Base-by-base conservation (phyloP, 805 yeast species). In the Candida arabinofermentans region DNA sequence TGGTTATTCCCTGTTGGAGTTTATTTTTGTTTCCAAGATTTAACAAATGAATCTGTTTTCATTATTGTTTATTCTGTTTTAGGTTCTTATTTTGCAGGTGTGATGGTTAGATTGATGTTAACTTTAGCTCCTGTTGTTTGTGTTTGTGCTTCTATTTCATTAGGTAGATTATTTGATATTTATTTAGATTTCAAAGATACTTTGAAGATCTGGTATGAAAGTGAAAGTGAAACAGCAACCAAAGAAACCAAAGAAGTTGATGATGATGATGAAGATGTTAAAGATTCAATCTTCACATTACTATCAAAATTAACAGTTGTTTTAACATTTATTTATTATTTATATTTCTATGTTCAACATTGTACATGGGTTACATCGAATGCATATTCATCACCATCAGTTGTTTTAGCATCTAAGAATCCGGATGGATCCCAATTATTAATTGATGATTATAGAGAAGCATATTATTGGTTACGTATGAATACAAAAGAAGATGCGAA, bases 1-100 rank as follows among this genome's bases (percentile, higher is more conserved):
- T 95, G 99, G 99, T 73, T 93, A 53, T 93, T 93, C 86, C 99
- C 99, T 40, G 97, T 90, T 5, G 99, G 99, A 49, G 84, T 95
- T 37, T 93, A 86, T 69, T 66, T 93, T 51, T 75, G 91, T 53
- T 86, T 93, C 77, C 86, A 86, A 64, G 96, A 93, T 46, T 72
- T 93, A 59, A 76, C 81, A 41, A 86, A 93, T 61, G 97, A 90
- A 69, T 96, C 91, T 53, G 86, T 93, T 30, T 95, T 95, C 63
- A 80, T 95, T 47, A 83, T 93, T 54, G 87, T 89, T 40, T 93
- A 93, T 66, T 75, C 90, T 19, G 95, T 95, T n/a, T 73, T 95
- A 49, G 93, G 93, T 57, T 86, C 96, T 8, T 93, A 93, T 66
- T 93, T 93, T 66, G 96, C 99, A 2, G 99, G 99, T 61, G 99